Evolutionary conservation across 2,329 filamentous ascomycete species (phyloP).

Genomic region (Penicillium frequentans): DNA sequence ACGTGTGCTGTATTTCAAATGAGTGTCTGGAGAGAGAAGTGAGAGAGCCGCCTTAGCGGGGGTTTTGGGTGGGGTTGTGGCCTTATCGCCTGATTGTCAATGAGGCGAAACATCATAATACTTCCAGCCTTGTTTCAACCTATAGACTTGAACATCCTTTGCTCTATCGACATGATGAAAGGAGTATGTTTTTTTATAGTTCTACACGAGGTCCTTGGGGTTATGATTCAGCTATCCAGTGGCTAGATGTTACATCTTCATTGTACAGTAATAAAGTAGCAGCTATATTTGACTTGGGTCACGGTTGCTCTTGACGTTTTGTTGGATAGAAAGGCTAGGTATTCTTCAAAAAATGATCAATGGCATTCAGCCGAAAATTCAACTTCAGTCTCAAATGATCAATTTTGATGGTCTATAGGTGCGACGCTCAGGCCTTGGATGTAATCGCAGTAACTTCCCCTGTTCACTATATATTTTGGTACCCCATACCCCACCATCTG

Average conservation of each 20-base stretch:
- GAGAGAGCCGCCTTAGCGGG: constrained; percentile 28
- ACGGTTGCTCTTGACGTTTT: no score
- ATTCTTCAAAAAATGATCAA: not conserved
- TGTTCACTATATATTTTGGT: not conserved
- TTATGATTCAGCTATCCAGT: rapidly evolving
- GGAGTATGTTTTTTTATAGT: no score
- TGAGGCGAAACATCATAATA: constrained; percentile 6
- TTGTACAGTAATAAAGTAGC: no score
- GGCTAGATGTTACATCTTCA: no score
- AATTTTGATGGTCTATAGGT: not conserved
- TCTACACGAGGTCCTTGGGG: no score
- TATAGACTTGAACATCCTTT: not conserved
- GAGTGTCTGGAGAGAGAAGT: constrained; percentile 16
- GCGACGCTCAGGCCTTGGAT: not conserved
- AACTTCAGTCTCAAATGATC: not conserved
- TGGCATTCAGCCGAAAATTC: no score
- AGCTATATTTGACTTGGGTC: no score
- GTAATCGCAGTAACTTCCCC: not conserved
- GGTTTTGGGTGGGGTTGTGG: constrained; percentile 33
- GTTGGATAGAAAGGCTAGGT: no score
- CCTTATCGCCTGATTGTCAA: constrained; percentile 24
- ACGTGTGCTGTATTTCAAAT: not conserved
- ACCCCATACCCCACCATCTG: not conserved
- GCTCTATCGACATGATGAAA: no score
- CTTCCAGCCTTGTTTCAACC: not conserved